Evolutionary conservation across 2,329 filamentous ascomycete genomes (phyloP).

Genomic region (Alternaria novae-zelandiae): DNA sequence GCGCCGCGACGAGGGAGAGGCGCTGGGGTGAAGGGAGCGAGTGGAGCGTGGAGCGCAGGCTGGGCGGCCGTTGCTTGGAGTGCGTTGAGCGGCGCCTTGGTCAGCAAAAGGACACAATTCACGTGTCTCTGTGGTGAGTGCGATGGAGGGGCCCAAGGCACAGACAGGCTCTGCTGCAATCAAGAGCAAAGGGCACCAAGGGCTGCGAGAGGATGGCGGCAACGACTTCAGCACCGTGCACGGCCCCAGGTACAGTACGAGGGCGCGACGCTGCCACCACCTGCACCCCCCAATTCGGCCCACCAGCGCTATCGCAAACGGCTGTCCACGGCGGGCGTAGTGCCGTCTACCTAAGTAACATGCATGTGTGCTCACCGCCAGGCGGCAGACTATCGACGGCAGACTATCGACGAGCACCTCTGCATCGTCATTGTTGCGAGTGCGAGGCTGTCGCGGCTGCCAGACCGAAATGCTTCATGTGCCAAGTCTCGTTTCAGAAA

Average conservation of each 20-base stretch:
- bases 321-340: conserved; percentile 12
- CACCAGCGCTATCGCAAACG: conserved; percentile 3
- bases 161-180: conserved; percentile 1
- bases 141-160: conserved; percentile 14
- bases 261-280: conserved; percentile 21
- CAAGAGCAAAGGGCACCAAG: conserved; percentile 9
- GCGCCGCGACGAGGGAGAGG: background rate
- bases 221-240: conserved; percentile 22
- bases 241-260: conserved; percentile 23
- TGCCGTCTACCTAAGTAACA: background rate
- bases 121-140: background rate
- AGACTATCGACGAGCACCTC: background rate
- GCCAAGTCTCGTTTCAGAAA: conserved; percentile 14
- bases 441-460: background rate
- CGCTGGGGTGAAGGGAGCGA: background rate
- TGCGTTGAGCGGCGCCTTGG: conserved; percentile 7
- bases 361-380: too few relatives aligned
- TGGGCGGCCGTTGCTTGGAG: conserved; percentile 26
- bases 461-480: background rate
- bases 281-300: conserved; percentile 12
- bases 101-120: conserved; percentile 12
- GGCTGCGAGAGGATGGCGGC: conserved; percentile 24
- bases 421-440: background rate
- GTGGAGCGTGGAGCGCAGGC: conserved; percentile 4
- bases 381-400: background rate